phyloP scores from a whole-genome alignment of 2,329 filamentous ascomycete genomes.

The Didymella lethalis region DNA sequence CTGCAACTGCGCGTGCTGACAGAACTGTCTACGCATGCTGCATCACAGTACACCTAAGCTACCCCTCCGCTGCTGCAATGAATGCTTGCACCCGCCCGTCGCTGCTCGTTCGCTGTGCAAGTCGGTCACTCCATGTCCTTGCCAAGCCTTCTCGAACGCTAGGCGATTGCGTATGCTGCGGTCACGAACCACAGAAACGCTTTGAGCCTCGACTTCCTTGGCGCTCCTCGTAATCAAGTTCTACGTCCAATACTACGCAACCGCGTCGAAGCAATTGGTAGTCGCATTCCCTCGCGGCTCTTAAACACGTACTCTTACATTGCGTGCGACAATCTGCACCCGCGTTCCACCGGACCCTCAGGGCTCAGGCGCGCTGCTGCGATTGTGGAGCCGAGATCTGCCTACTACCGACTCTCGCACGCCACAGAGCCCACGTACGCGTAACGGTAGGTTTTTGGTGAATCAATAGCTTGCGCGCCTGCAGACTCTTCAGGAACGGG shows the following conservation, averaged over 20 bases:
- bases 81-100: neutral
- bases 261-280: neutral
- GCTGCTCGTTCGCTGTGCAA: neutral
- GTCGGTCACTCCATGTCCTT: neutral
- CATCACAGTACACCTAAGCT: too few species aligned
- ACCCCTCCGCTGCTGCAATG: neutral
- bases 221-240: neutral
- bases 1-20: constrained; percentile 3
- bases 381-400: constrained; percentile 12
- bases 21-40: neutral
- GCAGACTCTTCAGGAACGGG: constrained; percentile 16
- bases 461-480: constrained; percentile 18
- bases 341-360: neutral
- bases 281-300: constrained; percentile 6
- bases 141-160: constrained; percentile 19
- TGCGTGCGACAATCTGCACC: constrained; percentile 12
- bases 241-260: neutral
- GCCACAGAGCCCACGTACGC: constrained; percentile 22
- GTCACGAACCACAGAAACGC: constrained; percentile 13
- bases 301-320: constrained; percentile 4
- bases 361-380: constrained; percentile 6
- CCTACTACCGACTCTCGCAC: neutral
- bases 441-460: constrained; percentile 10
- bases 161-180: constrained; percentile 21
- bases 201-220: constrained; percentile 12